These are phyloP conservation scores for Neodidymelliopsis sp. DNA, from an alignment of 2,329 filamentous ascomycete genomes.

Conservation along the genomic window DNA sequence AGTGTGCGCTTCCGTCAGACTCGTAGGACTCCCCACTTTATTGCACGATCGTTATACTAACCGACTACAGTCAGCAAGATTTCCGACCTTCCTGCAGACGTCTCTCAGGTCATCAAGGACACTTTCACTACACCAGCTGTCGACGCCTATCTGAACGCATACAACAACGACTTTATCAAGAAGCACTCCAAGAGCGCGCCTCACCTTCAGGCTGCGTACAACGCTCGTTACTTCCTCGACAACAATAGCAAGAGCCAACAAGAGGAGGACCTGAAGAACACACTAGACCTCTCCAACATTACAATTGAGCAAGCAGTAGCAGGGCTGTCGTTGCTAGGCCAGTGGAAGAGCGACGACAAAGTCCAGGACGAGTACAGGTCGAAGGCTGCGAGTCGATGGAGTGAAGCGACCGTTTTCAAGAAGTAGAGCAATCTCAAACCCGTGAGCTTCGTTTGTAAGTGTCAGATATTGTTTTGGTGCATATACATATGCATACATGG, in stretches of 20 bases:
- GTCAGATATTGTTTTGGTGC: neutral
- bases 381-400: conserved; percentile 50
- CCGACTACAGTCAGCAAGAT: conserved; percentile 34
- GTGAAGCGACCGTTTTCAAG: conserved; percentile 48
- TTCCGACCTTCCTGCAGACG: conserved; percentile 67
- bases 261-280: conserved; percentile 69
- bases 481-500: neutral
- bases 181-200: conserved; percentile 68
- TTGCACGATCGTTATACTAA: conserved; percentile 15
- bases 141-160: conserved; percentile 64
- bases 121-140: conserved; percentile 70
- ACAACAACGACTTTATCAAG: conserved; percentile 71
- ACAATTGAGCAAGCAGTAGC: conserved; percentile 65
- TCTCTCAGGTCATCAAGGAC: conserved; percentile 72
- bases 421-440: conserved; percentile 18
- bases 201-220: conserved; percentile 70
- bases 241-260: conserved; percentile 62
- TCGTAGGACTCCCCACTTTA: conserved; percentile 39
- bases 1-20: conserved; percentile 72
- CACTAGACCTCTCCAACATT: conserved; percentile 60
- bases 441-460: conserved; percentile 2
- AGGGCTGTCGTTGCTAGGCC: conserved; percentile 60
- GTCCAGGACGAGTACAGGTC: conserved; percentile 59
- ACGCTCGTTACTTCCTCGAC: conserved; percentile 66
- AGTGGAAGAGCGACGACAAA: conserved; percentile 59